Evolutionary conservation across 2,329 filamentous ascomycete species (phyloP).

Genomic region (Pseudogymnoascus sp.): DNA sequence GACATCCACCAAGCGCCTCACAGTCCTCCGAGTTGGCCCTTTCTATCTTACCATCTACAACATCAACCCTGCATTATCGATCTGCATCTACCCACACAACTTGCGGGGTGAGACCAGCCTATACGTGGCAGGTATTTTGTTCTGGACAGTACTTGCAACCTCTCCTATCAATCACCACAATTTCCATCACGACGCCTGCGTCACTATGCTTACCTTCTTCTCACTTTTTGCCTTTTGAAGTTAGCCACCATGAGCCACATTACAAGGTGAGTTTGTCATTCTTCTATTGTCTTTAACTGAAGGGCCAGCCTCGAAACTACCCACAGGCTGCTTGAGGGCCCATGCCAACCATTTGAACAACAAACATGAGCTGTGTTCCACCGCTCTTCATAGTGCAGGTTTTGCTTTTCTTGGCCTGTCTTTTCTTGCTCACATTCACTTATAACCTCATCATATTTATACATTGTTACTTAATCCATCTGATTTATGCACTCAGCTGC

Average conservation of each 20-base stretch:
- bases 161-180: not conserved
- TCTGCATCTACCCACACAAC: not conserved
- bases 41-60: not conserved
- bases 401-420: not conserved
- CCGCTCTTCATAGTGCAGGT: too few species aligned
- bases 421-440: not conserved
- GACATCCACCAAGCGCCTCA: not conserved
- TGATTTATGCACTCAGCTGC: not conserved
- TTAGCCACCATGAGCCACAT: too few species aligned
- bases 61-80: not conserved
- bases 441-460: not conserved
- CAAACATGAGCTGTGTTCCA: too few species aligned
- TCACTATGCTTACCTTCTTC: not conserved
- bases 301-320: too few species aligned
- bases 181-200: not conserved
- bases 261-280: too few species aligned
- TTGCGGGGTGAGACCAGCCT: not conserved
- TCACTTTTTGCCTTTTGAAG: too few species aligned
- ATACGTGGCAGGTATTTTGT: not conserved
- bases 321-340: too few species aligned
- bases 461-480: not conserved
- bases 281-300: too few species aligned
- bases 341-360: too few species aligned
- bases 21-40: not conserved
- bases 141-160: not conserved